phyloP scores from a whole-genome alignment of 352 stramenopile genomes.

The Globisporangium orthogonon region DNA sequence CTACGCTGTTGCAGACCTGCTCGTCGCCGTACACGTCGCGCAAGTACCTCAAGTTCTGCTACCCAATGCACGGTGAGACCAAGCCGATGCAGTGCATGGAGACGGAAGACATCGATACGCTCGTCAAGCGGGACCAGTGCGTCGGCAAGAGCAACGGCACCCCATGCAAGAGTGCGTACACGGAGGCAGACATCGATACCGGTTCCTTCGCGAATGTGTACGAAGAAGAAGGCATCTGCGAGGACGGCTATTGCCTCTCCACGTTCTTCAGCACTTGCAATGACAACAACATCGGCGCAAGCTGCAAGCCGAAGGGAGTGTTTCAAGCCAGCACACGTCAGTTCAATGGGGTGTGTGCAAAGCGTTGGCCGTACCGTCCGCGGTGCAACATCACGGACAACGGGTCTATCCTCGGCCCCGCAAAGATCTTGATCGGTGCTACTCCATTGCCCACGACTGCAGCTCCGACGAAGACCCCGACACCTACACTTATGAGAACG shows the following conservation, averaged over 20 bases:
- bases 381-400: background rate
- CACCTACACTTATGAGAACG: background rate
- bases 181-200: background rate
- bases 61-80: background rate
- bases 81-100: slow-evolving; percentile 3
- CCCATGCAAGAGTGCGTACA: background rate
- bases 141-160: slow-evolving; percentile 1
- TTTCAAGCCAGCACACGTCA: background rate
- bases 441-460: background rate
- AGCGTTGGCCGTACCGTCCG: background rate
- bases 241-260: background rate
- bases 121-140: background rate
- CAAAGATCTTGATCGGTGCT: background rate
- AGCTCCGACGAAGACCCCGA: background rate
- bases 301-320: background rate
- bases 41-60: slow-evolving; percentile 2
- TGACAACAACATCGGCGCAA: no score
- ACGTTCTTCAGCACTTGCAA: background rate
- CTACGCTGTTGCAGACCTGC: slow-evolving; percentile 1
- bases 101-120: background rate
- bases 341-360: background rate
- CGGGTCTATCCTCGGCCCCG: background rate
- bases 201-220: background rate
- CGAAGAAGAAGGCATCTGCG: slow-evolving; percentile 1
- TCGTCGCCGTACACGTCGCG: background rate